Evolutionary conservation across 2,329 filamentous ascomycete genomes (phyloP), one percentile per base, ranked within the genome.

Genomic region (Escovopsis sp.): DNA sequence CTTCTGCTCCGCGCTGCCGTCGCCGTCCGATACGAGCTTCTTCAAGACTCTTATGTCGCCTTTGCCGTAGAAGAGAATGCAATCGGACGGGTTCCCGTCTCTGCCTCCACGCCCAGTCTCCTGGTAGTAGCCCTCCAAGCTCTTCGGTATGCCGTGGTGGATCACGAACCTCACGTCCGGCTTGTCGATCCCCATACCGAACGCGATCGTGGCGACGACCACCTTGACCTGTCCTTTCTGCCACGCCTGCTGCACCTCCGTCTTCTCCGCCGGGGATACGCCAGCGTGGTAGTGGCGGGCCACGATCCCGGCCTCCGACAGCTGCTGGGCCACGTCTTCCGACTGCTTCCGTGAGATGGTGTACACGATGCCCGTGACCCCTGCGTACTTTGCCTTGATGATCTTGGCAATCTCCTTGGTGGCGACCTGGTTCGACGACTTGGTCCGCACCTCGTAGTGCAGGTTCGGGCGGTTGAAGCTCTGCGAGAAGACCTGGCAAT

Each of bases 161-260:
- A 98, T 85, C 30, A 98, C 91, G 57, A 94, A 98, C 25, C 91
- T 83, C 38, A 98, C 91, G 57, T 98, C 83, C 1, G 88, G 76
- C 59, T 98, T 98, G 66, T 98, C 91, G 49, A 98, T 98, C n/a
- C 91, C 91, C 91, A 98, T 98, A 7, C 91, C 91, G 57, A 98
- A 98, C 20, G 91, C 91, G 58, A 98, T 96, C 0, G 91, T 98
- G 15, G 91, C 93, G 39, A 98, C 91, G 35, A 98, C 93, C 30
- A 98, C 84, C 50, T 94, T 83, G 53, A 81, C 74, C 40, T 68
- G 64, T 6, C 87, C 86, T 35, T 64, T 66, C 58, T 98, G 91
- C 91, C 91, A 98, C 27, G 77, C 61, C 45, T 73, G 73, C 58
- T 96, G 89, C 5, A 91, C 73, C 7, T 70, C 58, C 1, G 71